Evolutionary conservation across 495 filamentous ascomycete genomes (phyloP).

Genomic region (Penicillium psychrofluorescens): DNA sequence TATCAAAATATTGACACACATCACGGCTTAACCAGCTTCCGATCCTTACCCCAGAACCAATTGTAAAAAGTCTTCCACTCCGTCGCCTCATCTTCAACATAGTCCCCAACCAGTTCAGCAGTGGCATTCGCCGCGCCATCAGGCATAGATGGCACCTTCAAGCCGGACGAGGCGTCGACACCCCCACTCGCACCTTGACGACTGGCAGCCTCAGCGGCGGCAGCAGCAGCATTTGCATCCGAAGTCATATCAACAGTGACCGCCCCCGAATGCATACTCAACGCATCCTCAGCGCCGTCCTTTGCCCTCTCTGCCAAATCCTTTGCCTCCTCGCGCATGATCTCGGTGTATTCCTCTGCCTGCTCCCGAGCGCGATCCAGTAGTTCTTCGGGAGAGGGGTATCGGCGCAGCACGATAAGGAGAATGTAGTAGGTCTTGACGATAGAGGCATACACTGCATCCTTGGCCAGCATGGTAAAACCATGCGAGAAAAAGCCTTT

Average conservation of each 20-base stretch:
- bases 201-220: neutral
- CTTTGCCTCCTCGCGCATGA: constrained; percentile 35
- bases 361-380: constrained; percentile 36
- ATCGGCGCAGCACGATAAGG: constrained; percentile 28
- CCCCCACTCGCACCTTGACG: constrained; percentile 2
- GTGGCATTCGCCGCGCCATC: constrained; percentile 33
- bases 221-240: constrained; percentile 4
- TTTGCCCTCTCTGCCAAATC: constrained; percentile 27
- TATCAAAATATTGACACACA: neutral
- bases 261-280: constrained; percentile 20
- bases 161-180: constrained; percentile 15
- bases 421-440: constrained; percentile 57
- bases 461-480: constrained; percentile 85
- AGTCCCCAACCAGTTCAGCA: constrained; percentile 40
- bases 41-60: constrained; percentile 38
- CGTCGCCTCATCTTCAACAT: constrained; percentile 37
- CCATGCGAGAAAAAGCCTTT: constrained; percentile 86
- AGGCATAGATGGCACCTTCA: constrained; percentile 10
- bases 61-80: constrained; percentile 39
- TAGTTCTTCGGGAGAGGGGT: constrained; percentile 38
- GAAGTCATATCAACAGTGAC: constrained; percentile 31
- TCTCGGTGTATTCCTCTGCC: constrained; percentile 36
- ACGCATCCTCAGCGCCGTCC: constrained; percentile 17
- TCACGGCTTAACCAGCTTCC: constrained; percentile 6
- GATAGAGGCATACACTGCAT: constrained; percentile 67